phyloP scores from a whole-genome alignment of 768 basidiomycete genomes.

The Boletus subcaerulescens region DNA sequence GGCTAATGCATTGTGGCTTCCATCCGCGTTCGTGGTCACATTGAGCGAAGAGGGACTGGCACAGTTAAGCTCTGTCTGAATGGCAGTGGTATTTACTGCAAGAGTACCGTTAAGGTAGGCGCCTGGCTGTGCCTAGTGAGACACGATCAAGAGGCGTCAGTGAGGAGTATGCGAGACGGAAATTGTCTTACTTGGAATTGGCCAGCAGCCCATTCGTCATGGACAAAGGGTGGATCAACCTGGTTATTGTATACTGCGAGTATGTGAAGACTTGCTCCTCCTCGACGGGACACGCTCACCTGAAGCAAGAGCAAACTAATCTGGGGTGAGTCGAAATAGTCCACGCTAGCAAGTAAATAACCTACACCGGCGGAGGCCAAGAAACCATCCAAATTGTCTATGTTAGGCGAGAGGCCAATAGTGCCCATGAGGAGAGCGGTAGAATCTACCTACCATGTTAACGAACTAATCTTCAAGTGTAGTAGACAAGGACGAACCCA shows the following conservation, averaged over 20 bases:
- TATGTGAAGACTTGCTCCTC: not conserved
- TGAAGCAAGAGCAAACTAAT: slow-evolving; percentile 33
- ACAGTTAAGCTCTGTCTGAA: slow-evolving; percentile 47
- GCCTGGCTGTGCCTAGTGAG: slow-evolving; percentile 40
- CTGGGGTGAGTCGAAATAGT: slow-evolving; percentile 16
- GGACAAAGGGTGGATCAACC: slow-evolving; percentile 57
- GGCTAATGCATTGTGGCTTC: slow-evolving; percentile 40
- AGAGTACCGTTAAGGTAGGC: slow-evolving; percentile 52
- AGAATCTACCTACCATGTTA: slow-evolving; percentile 27
- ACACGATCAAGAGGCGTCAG: not conserved
- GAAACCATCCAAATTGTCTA: slow-evolving; percentile 48
- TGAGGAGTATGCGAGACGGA: not conserved
- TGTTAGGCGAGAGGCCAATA: slow-evolving; percentile 45
- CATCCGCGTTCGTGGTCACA: slow-evolving; percentile 16
- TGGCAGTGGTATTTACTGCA: slow-evolving; percentile 48
- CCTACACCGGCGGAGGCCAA: slow-evolving; percentile 57
- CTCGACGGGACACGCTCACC: slow-evolving; percentile 9
- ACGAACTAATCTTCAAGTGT: not conserved
- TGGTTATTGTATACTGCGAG: slow-evolving; percentile 36
- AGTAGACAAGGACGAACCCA: slow-evolving; percentile 7
- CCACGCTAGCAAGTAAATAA: slow-evolving; percentile 1
- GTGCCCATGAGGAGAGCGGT: slow-evolving; percentile 40
- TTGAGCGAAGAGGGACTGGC: slow-evolving; percentile 34
- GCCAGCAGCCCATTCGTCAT: slow-evolving; percentile 49
- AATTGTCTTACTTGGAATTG: slow-evolving; percentile 43